These are phyloP conservation scores for Trichosporon coremiiforme DNA, from an alignment of 1,284 basidiomycete genomes.

Conservation along the genomic window DNA sequence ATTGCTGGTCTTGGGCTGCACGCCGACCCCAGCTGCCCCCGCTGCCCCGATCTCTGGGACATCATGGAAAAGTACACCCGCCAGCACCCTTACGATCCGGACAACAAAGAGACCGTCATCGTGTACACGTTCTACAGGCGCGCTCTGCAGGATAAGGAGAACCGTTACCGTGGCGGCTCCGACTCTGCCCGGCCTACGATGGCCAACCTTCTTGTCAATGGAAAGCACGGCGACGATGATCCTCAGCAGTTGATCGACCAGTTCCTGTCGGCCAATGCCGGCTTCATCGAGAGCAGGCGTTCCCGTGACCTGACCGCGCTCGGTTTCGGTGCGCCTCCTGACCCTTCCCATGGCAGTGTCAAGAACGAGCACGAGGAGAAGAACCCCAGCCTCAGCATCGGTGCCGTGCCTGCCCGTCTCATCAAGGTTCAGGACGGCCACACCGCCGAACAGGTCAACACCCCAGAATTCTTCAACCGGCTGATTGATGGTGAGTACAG, in stretches of 20 bases:
- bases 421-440: constrained; percentile 9
- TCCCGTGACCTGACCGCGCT: not conserved
- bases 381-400: constrained; percentile 13
- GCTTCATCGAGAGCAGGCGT: constrained; percentile 10
- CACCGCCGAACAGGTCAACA: not conserved
- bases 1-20: constrained; percentile 54
- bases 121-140: constrained; percentile 49
- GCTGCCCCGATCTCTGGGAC: constrained; percentile 46
- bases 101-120: constrained; percentile 50
- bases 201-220: not conserved
- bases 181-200: not conserved
- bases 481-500: constrained; percentile 16
- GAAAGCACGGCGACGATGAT: not conserved
- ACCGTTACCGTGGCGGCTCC: not conserved
- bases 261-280: constrained; percentile 6
- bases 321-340: not conserved
- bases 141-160: constrained; percentile 34
- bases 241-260: not conserved
- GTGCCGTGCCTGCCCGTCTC: constrained; percentile 8
- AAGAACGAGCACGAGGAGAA: not conserved
- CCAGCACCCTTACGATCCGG: constrained; percentile 42
- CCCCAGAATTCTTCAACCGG: constrained; percentile 9
- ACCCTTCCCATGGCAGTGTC: not conserved
- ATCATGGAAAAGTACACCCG: constrained; percentile 50
- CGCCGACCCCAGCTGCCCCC: constrained; percentile 40